phyloP scores from a whole-genome alignment of 2,329 filamentous ascomycete species.

The Zymoseptoria tritici region DNA sequence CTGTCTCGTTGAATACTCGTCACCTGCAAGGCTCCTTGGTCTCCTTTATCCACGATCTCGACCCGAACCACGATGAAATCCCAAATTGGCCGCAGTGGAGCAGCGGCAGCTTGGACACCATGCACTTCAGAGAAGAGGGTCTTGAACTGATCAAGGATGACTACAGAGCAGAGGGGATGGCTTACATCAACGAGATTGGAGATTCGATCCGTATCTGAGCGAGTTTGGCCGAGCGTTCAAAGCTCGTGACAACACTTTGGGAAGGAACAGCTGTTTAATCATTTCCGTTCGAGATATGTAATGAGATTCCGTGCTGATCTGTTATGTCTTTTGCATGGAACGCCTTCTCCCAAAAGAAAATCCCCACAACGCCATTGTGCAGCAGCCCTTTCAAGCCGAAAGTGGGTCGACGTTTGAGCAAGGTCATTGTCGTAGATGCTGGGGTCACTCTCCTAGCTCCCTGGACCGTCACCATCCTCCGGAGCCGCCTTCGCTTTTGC shows the following conservation, averaged over 20 bases:
- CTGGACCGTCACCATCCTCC: too few relatives aligned
- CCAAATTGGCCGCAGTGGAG: slow-evolving; percentile 11
- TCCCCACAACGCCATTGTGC: too few relatives aligned
- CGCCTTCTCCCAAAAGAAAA: too few relatives aligned
- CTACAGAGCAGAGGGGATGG: slow-evolving; percentile 7
- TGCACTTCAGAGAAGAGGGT: slow-evolving; percentile 9
- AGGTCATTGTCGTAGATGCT: too few relatives aligned
- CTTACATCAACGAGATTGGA: slow-evolving; percentile 5
- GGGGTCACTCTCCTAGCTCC: too few relatives aligned
- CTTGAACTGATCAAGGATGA: slow-evolving; percentile 10
- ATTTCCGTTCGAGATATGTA: neutral
- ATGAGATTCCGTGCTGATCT: too few relatives aligned
- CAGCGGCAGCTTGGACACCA: neutral
- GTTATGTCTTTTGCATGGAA: too few relatives aligned
- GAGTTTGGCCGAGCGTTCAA: neutral
- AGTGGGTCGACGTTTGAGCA: too few relatives aligned
- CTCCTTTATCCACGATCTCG: slow-evolving; percentile 11
- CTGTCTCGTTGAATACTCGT: slow-evolving; percentile 4
- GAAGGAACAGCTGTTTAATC: neutral
- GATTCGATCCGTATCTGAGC: slow-evolving; percentile 1
- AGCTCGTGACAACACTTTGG: neutral
- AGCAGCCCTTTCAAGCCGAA: too few relatives aligned
- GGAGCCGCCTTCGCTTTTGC: too few relatives aligned
- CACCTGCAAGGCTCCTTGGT: slow-evolving; percentile 8
- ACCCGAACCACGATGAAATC: slow-evolving; percentile 10